These are phyloP conservation scores for Solanum bulbocastanum DNA, from an alignment of 257 asterid genomes.

Conservation along the genomic window DNA sequence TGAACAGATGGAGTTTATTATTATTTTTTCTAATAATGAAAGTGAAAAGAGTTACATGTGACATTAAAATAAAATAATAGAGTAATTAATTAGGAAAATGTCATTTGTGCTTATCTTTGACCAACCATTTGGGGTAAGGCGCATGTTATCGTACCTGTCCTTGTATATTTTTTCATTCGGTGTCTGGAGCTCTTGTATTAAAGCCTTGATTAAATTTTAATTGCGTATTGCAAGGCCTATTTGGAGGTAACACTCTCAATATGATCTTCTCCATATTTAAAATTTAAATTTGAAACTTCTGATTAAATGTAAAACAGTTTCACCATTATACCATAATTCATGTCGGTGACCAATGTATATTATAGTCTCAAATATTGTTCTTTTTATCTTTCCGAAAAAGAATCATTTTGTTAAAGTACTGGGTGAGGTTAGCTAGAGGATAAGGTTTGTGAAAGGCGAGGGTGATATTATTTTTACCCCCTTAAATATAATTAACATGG, in stretches of 20 bases:
- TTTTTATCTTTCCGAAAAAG: neutral
- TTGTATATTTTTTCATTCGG: no score
- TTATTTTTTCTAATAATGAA: neutral
- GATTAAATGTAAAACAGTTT: no score
- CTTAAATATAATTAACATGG: neutral
- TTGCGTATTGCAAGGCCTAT: no score
- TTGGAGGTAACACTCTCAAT: no score
- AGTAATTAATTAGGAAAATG: neutral
- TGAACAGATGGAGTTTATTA: no score
- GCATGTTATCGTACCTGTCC: neutral
- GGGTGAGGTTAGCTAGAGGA: neutral
- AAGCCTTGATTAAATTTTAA: fast-evolving
- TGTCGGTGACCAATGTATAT: neutral
- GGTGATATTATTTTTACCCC: neutral
- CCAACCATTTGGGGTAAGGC: neutral
- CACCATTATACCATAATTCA: neutral
- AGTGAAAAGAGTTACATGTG: neutral
- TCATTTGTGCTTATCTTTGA: neutral
- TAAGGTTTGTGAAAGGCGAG: neutral
- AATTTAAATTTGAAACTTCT: no score
- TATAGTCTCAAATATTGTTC: neutral
- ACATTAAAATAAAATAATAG: neutral
- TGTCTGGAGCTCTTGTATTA: no score
- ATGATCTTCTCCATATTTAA: no score
- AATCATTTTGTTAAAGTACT: neutral